phyloP scores from a whole-genome alignment of 768 basidiomycete species.

The Amanita rimosa region DNA sequence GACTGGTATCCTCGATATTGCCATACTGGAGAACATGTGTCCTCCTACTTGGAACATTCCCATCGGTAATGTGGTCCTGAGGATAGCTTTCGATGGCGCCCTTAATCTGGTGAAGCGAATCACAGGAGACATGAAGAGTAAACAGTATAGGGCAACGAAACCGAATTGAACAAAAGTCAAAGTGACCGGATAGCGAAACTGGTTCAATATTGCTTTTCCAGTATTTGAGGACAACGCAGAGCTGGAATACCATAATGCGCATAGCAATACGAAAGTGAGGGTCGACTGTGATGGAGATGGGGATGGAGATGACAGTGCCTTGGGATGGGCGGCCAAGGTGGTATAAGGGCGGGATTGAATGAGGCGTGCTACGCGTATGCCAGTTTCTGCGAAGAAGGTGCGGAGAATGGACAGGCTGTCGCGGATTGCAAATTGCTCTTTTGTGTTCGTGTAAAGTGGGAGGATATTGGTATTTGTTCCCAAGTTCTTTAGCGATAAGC shows the following conservation, averaged over 20 bases:
- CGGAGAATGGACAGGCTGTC: not conserved
- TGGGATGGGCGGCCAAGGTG: not conserved
- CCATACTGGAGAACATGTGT: conserved; percentile 96
- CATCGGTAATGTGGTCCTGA: conserved; percentile 84
- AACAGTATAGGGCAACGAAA: conserved; percentile 82
- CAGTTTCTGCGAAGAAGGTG: not conserved
- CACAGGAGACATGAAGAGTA: conserved; percentile 70
- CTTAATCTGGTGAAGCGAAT: conserved; percentile 61
- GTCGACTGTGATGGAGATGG: conserved; percentile 15
- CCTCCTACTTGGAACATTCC: conserved; percentile 96
- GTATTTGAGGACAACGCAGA: conserved; percentile 95
- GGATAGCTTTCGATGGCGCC: conserved; percentile 57
- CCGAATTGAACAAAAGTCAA: conserved; percentile 97
- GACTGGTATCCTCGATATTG: conserved; percentile 92
- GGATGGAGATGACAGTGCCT: not conserved
- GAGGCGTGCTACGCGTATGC: not conserved
- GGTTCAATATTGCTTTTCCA: conserved; percentile 87
- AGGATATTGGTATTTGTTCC: not conserved
- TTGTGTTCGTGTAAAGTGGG: not conserved
- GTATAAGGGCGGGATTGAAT: not conserved
- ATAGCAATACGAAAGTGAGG: conserved; percentile 62
- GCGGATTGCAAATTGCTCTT: not conserved
- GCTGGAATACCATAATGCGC: conserved; percentile 85
- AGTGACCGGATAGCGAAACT: conserved; percentile 91
- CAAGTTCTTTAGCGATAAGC: conserved; percentile 2